Percentiles rank a stretch among this genome's conserved stretches.
phyloP scores from a whole-genome alignment of 225 moss, liverwort and hornwort genomes.

The Sphagnum tenellum region DNA sequence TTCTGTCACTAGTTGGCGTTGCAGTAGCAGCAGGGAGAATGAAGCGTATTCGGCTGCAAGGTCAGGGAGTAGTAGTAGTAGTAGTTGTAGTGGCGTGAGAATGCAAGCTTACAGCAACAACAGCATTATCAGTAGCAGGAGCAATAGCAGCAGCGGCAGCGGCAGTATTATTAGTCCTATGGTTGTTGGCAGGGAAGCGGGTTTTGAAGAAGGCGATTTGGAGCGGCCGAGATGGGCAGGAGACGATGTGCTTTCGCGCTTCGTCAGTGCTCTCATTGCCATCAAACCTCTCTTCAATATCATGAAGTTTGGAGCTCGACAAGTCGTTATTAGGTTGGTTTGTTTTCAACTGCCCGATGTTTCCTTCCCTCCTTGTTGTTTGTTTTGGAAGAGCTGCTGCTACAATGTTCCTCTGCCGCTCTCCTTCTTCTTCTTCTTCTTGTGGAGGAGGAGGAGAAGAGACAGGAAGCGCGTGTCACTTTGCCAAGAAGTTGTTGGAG shows the following conservation, averaged over 20 bases:
- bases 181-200: background rate
- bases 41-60: too few species aligned
- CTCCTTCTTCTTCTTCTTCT: background rate
- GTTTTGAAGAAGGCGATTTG: constrained; percentile 45
- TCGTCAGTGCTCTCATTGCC: constrained; percentile 57
- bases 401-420: too few species aligned
- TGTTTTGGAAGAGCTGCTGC: too few species aligned
- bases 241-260: constrained; percentile 49
- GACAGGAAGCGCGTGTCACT: background rate
- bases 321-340: constrained; percentile 36
- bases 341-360: background rate
- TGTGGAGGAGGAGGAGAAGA: background rate
- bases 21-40: too few species aligned
- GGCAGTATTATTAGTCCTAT: too few species aligned
- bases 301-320: constrained; percentile 49
- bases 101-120: too few species aligned
- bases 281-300: constrained; percentile 58
- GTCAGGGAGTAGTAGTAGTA: too few species aligned
- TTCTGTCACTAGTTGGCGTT: too few species aligned
- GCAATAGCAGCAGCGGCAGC: too few species aligned
- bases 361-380: background rate
- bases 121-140: too few species aligned
- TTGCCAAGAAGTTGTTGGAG: too few species aligned
- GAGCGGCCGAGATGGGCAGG: constrained; percentile 49
- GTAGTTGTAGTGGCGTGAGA: too few species aligned